Evolutionary conservation across 2,329 filamentous ascomycete species (phyloP).

Genomic region (Penicillium sp.): DNA sequence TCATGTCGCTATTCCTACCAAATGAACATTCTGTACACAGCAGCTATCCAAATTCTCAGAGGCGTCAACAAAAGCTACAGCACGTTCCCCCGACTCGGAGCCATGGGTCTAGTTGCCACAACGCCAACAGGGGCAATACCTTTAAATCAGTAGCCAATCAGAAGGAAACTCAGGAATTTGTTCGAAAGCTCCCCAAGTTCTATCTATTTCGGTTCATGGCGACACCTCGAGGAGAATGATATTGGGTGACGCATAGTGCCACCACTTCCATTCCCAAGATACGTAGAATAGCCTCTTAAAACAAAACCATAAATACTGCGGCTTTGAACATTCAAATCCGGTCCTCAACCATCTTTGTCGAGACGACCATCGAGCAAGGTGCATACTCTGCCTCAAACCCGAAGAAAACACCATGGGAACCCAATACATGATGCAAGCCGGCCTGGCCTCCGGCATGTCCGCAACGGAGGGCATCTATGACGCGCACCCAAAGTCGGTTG

Average conservation of each 20-base stretch:
- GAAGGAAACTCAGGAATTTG: neutral
- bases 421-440: slow-evolving; percentile 27
- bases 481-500: slow-evolving; percentile 21
- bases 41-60: neutral
- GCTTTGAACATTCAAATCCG: neutral
- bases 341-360: neutral
- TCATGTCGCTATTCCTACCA: neutral
- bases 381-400: neutral
- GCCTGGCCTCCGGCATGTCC: slow-evolving; percentile 26
- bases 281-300: neutral
- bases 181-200: neutral
- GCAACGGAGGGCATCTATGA: slow-evolving; percentile 24
- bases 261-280: neutral
- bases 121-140: neutral
- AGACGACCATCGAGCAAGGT: neutral
- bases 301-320: neutral
- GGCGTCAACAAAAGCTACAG: neutral
- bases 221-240: neutral
- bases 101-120: slow-evolving; percentile 1
- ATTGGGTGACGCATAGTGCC: neutral
- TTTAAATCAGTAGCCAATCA: neutral
- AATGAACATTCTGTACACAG: neutral
- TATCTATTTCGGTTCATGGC: neutral
- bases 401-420: slow-evolving; percentile 15
- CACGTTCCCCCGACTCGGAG: neutral